Evolutionary conservation across 2,329 filamentous ascomycete species (phyloP), one percentile per base, ranked within the genome.

Genomic region (Curvularia eragrostidis): DNA sequence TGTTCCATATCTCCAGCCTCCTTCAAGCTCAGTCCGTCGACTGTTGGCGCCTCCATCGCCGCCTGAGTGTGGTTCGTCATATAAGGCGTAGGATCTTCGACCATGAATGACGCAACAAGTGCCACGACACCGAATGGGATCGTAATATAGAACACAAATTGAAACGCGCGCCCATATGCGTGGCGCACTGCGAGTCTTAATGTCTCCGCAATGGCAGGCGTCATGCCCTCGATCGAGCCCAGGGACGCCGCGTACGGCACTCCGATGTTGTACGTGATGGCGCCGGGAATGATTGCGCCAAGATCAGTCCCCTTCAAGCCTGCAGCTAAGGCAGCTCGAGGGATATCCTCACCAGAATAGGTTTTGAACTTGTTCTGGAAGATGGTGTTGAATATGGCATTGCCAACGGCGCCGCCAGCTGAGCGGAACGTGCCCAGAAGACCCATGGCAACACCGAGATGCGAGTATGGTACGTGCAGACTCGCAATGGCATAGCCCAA

Each of bases 381-480:
- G 18, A 41, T 41, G 18, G 38, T 41, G 38, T 41, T 41, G 38
- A 41, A 41, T 41, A 41, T 41, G 38, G 38, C 38, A 12, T 41
- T 41, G 38, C 38, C 38, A 41, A 41, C 38, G 38, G 38, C 38
- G 38, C 38, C 38, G 8, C 38, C 38, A 41, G 38, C 38, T 41
- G 38, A 41, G 38, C 38, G 38, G 38, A 41, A 41, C 18, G 38
- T 41, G 38, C 38, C 38, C 21, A 41, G 38, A 41, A 41, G 38
- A 41, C 38, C 38, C 38, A 41, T 41, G 38, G 38, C 38, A 41
- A 41, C 38, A 41, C 38, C 38, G 18, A 41, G 38, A 41, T 41
- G 38, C 38, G 38, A 41, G 38, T 41, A 41, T 21, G 38, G 38
- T 41, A 41, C 38, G 38, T 41, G 38, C 38, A 41, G 18, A 41